phyloP scores from a whole-genome alignment of 164 flowering plant genomes.

The Kalanchoe fedtschenkoi region DNA sequence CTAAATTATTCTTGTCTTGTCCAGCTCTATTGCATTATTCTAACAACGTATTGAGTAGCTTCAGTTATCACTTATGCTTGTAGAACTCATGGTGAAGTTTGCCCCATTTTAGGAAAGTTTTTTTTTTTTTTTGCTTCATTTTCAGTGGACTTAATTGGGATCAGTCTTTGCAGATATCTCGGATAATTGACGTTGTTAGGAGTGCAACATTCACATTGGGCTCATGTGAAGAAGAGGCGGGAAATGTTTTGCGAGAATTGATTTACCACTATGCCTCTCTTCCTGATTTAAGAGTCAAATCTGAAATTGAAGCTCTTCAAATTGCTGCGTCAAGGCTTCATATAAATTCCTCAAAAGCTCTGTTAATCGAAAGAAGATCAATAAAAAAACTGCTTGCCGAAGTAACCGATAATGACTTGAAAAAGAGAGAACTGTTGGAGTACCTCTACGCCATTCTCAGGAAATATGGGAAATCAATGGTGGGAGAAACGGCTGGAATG shows the following conservation, averaged over 20 bases:
- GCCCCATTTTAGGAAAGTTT: background rate
- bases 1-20: background rate
- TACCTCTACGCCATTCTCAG: conserved; percentile 43
- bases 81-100: no score
- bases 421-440: conserved; percentile 36
- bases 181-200: conserved; percentile 42
- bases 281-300: conserved; percentile 26
- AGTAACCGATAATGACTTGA: conserved; percentile 27
- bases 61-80: no score
- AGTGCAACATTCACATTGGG: conserved; percentile 37
- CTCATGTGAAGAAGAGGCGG: conserved; percentile 62
- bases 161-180: conserved; percentile 48
- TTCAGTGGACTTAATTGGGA: background rate
- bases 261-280: conserved; percentile 24
- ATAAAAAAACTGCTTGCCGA: conserved; percentile 43
- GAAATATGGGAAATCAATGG: conserved; percentile 36
- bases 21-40: background rate
- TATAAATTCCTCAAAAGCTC: conserved; percentile 42
- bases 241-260: conserved; percentile 40
- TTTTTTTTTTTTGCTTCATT: background rate
- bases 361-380: conserved; percentile 62
- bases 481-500: conserved; percentile 18
- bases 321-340: conserved; percentile 41
- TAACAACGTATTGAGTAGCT: no score
- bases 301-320: conserved; percentile 38